A percentile compares a stretch with the other conserved stretches of the same genome.
Conservation (phyloP, 2,329 filamentous ascomycete species). For the Aspergillus japonicus region DNA sequence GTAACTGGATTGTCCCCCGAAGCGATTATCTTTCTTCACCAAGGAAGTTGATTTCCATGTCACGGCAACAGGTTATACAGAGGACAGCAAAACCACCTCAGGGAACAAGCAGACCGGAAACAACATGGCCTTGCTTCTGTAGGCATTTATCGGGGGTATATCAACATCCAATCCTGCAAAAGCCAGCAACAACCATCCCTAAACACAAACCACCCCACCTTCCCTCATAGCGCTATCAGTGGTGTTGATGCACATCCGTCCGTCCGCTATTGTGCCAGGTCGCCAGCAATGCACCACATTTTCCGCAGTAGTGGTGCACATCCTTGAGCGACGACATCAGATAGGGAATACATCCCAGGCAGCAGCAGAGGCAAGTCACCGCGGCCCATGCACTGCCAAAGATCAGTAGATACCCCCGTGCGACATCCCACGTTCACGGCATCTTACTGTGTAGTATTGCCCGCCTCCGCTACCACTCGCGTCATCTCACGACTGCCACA, state of each 20-base stretch:
- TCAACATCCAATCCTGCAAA: too few species aligned
- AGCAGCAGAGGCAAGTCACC: slow-evolving; percentile 44
- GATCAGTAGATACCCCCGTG: background rate
- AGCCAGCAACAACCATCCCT: too few species aligned
- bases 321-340: slow-evolving; percentile 50
- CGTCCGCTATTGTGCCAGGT: slow-evolving; percentile 51
- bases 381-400: slow-evolving; percentile 46
- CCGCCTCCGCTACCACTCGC: slow-evolving; percentile 20
- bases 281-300: slow-evolving; percentile 47
- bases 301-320: slow-evolving; percentile 49
- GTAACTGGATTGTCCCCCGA: too few species aligned
- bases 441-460: slow-evolving; percentile 31
- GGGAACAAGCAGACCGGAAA: too few species aligned
- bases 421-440: too few species aligned
- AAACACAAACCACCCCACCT: background rate
- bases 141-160: background rate
- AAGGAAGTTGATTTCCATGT: too few species aligned
- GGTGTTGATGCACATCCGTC: slow-evolving; percentile 42
- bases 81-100: too few species aligned
- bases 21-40: too few species aligned
- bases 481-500: slow-evolving; percentile 44
- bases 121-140: too few species aligned
- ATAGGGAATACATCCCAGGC: slow-evolving; percentile 52
- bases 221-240: background rate
- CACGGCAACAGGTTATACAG: too few species aligned